Percentiles rank a stretch among this genome's conserved stretches.
Conservation (phyloP, 225 moss, liverwort and hornwort species). For the Neckera pumila region DNA sequence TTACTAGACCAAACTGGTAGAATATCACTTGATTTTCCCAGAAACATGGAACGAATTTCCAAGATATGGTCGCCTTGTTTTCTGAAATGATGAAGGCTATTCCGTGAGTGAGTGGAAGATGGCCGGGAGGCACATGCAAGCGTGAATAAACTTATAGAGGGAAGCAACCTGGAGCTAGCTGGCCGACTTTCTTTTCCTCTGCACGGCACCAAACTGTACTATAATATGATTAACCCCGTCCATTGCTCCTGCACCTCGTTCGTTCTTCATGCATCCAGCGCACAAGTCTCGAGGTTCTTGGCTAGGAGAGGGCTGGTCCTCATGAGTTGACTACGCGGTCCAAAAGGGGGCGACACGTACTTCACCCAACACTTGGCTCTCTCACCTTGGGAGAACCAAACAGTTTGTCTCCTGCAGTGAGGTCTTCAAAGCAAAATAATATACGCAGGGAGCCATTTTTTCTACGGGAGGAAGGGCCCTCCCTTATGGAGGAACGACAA, state of each 20-base stretch:
- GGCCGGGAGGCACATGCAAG: background rate
- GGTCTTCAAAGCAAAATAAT: background rate
- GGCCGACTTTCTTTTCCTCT: background rate
- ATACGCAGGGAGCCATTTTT: background rate
- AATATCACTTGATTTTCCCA: background rate
- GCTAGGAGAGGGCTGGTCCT: background rate
- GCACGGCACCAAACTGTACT: background rate
- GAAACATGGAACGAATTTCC: slow-evolving; percentile 1
- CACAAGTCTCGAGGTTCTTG: background rate
- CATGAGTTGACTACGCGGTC: background rate
- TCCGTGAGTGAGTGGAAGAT: background rate
- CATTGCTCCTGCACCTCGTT: background rate
- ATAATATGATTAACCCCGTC: background rate
- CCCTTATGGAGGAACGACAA: slow-evolving; percentile 4
- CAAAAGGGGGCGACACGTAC: background rate
- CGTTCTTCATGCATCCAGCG: background rate
- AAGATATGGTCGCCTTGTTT: background rate
- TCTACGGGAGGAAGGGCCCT: background rate
- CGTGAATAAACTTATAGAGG: background rate
- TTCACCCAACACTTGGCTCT: background rate
- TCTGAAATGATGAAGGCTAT: background rate
- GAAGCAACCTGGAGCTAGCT: background rate
- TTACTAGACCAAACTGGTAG: background rate
- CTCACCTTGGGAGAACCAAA: background rate
- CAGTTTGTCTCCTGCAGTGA: slow-evolving; percentile 1